A percentile compares a stretch with the other conserved stretches of the same genome.
Evolutionary conservation across 2,329 filamentous ascomycete genomes (phyloP).

Genomic region (Stemphylium vesicarium): DNA sequence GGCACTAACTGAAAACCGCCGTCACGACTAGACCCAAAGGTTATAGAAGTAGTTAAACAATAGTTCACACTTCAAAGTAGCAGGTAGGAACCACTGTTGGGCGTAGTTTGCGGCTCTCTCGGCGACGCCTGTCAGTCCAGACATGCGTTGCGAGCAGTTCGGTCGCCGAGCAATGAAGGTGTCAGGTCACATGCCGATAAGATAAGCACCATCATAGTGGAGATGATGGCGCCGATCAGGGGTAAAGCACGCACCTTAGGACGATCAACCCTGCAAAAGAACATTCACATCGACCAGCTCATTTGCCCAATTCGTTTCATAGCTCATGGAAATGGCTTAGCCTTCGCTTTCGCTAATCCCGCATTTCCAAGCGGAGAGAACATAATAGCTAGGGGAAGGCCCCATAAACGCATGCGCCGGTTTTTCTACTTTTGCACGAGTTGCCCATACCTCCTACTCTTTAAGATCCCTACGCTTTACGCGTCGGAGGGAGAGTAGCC

Average conservation of each 20-base stretch:
- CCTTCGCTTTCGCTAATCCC: not conserved
- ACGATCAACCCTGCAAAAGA: not conserved
- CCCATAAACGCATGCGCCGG: constrained; percentile 1
- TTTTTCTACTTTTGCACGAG: constrained; percentile 6
- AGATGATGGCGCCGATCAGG: constrained; percentile 15
- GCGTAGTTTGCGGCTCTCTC: too few relatives aligned
- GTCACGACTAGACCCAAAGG: not conserved
- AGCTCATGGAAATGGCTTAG: constrained; percentile 6
- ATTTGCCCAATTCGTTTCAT: constrained; percentile 14
- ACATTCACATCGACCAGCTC: constrained; percentile 6
- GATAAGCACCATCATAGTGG: constrained; percentile 4
- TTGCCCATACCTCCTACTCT: constrained; percentile 5
- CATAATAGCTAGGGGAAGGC: constrained; percentile 10
- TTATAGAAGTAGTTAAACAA: not conserved
- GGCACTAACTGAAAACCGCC: not conserved
- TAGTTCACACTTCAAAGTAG: not conserved
- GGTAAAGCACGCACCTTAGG: constrained; percentile 8
- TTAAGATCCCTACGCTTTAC: constrained; percentile 3
- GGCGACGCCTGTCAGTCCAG: too few relatives aligned
- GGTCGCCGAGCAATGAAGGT: not conserved
- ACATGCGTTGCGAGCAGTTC: not conserved
- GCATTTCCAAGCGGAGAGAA: constrained; percentile 1
- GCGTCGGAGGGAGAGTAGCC: constrained; percentile 11
- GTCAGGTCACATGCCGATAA: constrained; percentile 7
- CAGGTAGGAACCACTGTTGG: not conserved